phyloP scores from a whole-genome alignment of 371 early-diverging fungal genomes.

The Apophysomyces elegans region DNA sequence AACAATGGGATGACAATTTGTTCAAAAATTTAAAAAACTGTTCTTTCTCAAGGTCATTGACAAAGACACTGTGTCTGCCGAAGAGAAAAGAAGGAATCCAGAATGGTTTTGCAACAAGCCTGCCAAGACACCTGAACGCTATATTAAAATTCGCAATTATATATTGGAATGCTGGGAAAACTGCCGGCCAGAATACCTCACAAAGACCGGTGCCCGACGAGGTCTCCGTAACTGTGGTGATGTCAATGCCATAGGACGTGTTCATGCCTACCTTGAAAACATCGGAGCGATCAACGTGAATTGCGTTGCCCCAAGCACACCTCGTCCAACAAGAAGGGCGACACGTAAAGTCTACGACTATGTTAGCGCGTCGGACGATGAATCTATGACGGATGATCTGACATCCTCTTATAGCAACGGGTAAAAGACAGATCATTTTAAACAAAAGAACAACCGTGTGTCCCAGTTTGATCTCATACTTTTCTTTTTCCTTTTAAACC shows the following conservation, averaged over 20 bases:
- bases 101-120: constrained; percentile 80
- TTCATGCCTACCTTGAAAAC: constrained; percentile 85
- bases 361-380: constrained; percentile 10
- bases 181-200: constrained; percentile 68
- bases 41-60: constrained; percentile 25
- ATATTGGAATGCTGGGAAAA: constrained; percentile 78
- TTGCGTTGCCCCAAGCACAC: constrained; percentile 36
- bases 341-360: constrained; percentile 19
- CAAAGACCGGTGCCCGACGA: constrained; percentile 48
- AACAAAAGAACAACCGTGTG: too few species aligned
- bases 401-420: constrained; percentile 45
- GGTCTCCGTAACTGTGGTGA: constrained; percentile 75
- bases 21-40: background rate
- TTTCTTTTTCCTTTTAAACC: too few species aligned
- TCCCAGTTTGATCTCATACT: too few species aligned
- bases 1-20: constrained; percentile 1
- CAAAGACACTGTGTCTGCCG: constrained; percentile 46
- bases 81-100: constrained; percentile 64
- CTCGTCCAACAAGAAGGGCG: constrained; percentile 36
- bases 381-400: constrained; percentile 35
- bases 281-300: constrained; percentile 80
- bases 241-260: constrained; percentile 90
- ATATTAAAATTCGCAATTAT: constrained; percentile 83
- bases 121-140: constrained; percentile 86
- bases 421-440: constrained; percentile 15